Evolutionary conservation across 1,139 yeast species (phyloP), one percentile per base, ranked within the genome.

Genomic region (Arxiozyma telluris): DNA sequence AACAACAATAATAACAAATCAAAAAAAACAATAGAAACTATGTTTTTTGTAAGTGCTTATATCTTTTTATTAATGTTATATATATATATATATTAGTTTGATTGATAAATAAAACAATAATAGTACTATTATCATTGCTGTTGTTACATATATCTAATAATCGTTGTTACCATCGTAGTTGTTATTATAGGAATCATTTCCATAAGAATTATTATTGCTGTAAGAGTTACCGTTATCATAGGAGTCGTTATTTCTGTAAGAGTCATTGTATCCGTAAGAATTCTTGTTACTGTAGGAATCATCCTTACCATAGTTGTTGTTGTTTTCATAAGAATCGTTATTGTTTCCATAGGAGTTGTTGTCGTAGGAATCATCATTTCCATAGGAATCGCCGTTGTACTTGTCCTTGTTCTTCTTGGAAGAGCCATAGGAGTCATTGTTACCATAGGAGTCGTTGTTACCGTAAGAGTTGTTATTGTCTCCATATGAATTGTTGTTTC

Each of bases 321-420:
- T 27, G 11, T 27, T 6, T 6, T 66, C 67, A 48, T 61, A 63
- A 8, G 68, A 61, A 53, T 63, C 64, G 54, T 23, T 41, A 11
- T 47, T 49, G 25, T 58, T 54, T 34, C 53, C 34, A n/a, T 54
- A 44, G 41, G 61, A 6, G 11, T 23, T 23, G 25, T 23, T 23
- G 25, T 23, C 61, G 46, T 60, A 63, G n/a, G 61, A 50, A 41
- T 60, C 54, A 9, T 52, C 44, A 54, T 57, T 56, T 25, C 61
- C 59, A 30, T 60, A 60, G 8, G 64, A 60, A 44, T 56, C 54
- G 27, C 55, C 64, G 38, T 58, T 23, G 25, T 23, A n/a, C n/a
- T n/a, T n/a, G n/a, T n/a, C n/a, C n/a, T n/a, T n/a, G n/a, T n/a
- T n/a, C n/a, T n/a, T n/a, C n/a, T n/a, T n/a, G n/a, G n/a, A n/a